Evolutionary conservation across 805 yeast species (phyloP).

Genomic region (Candida pini): DNA sequence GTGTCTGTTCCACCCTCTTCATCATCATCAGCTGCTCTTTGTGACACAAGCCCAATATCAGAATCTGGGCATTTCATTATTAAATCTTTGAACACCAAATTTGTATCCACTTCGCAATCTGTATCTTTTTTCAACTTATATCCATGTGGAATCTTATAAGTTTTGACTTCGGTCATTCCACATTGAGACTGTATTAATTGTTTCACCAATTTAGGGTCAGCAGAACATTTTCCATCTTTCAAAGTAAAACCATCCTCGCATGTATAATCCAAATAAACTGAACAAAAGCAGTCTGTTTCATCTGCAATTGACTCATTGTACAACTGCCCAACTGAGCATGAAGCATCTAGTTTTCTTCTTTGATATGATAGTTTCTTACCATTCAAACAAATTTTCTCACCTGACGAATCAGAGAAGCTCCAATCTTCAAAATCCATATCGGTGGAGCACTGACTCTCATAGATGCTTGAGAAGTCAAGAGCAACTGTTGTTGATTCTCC

Average conservation of each 20-base stretch:
- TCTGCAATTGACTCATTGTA: slow-evolving; percentile 31
- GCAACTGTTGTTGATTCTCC: slow-evolving; percentile 42
- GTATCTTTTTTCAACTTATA: slow-evolving; percentile 5
- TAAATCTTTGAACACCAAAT: not conserved
- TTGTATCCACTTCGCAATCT: slow-evolving; percentile 1
- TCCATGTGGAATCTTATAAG: slow-evolving; percentile 12
- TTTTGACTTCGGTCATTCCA: slow-evolving; percentile 4
- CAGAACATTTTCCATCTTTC: slow-evolving; percentile 39
- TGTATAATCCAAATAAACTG: slow-evolving; percentile 46
- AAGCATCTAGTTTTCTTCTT: slow-evolving; percentile 52
- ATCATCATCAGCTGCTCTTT: slow-evolving; percentile 11
- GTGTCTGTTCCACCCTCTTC: slow-evolving; percentile 22
- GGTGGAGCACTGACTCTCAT: slow-evolving; percentile 18
- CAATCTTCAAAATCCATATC: slow-evolving; percentile 53
- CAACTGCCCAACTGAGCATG: slow-evolving; percentile 44
- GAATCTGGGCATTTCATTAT: slow-evolving; percentile 6
- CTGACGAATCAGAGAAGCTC: slow-evolving; percentile 13
- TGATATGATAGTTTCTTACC: slow-evolving; percentile 55
- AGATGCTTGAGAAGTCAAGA: slow-evolving; percentile 39
- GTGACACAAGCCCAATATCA: slow-evolving; percentile 4
- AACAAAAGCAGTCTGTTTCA: slow-evolving; percentile 51
- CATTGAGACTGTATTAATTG: slow-evolving; percentile 9
- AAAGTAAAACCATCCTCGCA: slow-evolving; percentile 45
- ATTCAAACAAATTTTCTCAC: slow-evolving; percentile 37
- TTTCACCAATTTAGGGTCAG: slow-evolving; percentile 3